A percentile compares a stretch with the other conserved stretches of the same genome.
Evolutionary conservation across 2,329 filamentous ascomycete genomes (phyloP).

Genomic region (Davidsoniella neocaledoniae): DNA sequence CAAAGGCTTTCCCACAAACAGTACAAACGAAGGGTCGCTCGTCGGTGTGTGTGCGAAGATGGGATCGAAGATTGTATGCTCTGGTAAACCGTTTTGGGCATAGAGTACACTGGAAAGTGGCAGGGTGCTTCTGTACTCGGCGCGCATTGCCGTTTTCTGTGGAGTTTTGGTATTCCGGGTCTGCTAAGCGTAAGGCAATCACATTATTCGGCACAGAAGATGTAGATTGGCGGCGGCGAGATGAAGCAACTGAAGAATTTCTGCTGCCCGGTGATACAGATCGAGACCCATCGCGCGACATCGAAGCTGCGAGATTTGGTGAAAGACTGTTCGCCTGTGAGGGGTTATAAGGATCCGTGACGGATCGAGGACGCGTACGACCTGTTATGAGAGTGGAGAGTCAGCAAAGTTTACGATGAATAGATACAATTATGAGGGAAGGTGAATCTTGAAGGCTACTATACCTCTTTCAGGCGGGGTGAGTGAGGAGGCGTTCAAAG

Average conservation of each 20-base stretch:
- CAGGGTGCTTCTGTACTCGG: slow-evolving; percentile 91
- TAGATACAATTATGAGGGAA: slow-evolving; percentile 1
- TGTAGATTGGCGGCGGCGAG: slow-evolving; percentile 40
- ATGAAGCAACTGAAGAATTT: slow-evolving; percentile 22
- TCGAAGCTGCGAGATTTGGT: slow-evolving; percentile 30
- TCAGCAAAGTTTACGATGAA: slow-evolving; percentile 3
- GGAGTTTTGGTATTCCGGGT: slow-evolving; percentile 64
- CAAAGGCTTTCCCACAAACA: slow-evolving; percentile 93
- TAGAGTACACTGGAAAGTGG: slow-evolving; percentile 84
- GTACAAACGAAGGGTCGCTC: slow-evolving; percentile 95
- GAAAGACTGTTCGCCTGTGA: slow-evolving; percentile 25
- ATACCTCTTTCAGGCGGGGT: slow-evolving; percentile 62
- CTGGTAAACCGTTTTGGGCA: slow-evolving; percentile 94
- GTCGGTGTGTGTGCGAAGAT: slow-evolving; percentile 90
- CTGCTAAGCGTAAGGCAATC: slow-evolving; percentile 77
- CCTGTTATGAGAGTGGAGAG: slow-evolving; percentile 19
- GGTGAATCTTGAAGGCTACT: slow-evolving; percentile 14
- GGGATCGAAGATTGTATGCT: slow-evolving; percentile 90
- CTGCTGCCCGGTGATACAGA: slow-evolving; percentile 44
- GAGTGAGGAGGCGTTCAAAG: slow-evolving; percentile 50
- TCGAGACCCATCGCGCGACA: slow-evolving; percentile 31
- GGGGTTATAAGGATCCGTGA: slow-evolving; percentile 43
- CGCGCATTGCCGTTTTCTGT: slow-evolving; percentile 47
- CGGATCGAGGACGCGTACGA: slow-evolving; percentile 35
- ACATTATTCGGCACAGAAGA: slow-evolving; percentile 45